Evolutionary conservation across 306 rosid species (phyloP), one percentile per base, ranked within the genome.

Genomic region (Medicago lupulina): DNA sequence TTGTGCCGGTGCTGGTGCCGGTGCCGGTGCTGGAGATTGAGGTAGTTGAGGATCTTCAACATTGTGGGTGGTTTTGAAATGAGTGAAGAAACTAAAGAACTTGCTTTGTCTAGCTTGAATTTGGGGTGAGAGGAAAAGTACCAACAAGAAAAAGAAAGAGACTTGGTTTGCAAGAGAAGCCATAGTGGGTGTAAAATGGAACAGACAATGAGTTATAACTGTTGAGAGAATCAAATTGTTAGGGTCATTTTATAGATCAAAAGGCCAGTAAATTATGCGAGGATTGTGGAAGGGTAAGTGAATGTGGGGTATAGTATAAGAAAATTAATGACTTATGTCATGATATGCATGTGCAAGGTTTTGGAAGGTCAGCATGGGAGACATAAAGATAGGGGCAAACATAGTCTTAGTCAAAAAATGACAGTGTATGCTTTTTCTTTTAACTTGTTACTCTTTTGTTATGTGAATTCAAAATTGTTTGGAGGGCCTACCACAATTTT

Each of bases 101-200:
- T 70, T 73, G 70, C 85, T 76, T 34, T 85, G 77, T 79, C 91
- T 90, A 13, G 96, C 94, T 60, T 87, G 87, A 46, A 71, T 84
- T 53, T 80, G 89, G 8, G 82, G 85, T 9, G 90, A 87, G 58
- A 82, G 73, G 49, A 49, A 53, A 63, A 90, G 77, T 4, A 83
- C 13, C 0, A 82, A 49, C 21, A 89, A 71, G 63, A 86, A 72
- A 80, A 86, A 64, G 72, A 82, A 53, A 46, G 86, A 77, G 66
- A 88, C 77, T 6, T 61, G 81, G 75, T 50, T 76, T 28, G 51
- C 67, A 25, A 73, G 53, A 71, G 88, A 81, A 73, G 90, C 81
- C 95, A 89, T 89, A 18, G 75, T 73, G 34, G 16, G 13, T 44
- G 43, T 49, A 1, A 7, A 6, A 16, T 2, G 4, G 4, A 68